Base-by-base conservation (phyloP, 352 stramenopile genomes). In the Pythium graminicola region DNA sequence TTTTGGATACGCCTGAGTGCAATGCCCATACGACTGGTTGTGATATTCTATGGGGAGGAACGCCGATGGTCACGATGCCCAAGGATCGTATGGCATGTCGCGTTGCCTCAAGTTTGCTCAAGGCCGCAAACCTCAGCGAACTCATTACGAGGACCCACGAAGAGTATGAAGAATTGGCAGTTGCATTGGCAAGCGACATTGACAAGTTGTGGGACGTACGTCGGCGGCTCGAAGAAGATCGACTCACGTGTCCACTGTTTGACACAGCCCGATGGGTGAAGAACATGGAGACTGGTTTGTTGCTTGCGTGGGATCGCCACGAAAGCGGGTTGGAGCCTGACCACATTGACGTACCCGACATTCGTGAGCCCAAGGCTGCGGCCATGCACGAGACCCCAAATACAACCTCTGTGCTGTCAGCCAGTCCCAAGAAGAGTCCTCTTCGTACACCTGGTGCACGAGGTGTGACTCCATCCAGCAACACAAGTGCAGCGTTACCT, bases 11-110 rank as follows among this genome's bases (percentile, higher is more conserved):
- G 2, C 73, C 82, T 4, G 72, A 85, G 50, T 97, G 79, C 62
- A 97, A 97, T 56, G 90, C 86, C 2, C 85, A 97, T 62, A 96
- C 91, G 8, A 97, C 89, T 0, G 88, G 76, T 3, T 95, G 86
- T 44, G 91, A 98, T 45, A 94, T 96, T 32, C 64, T 98, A 22
- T 98, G 89, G 92, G 82, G 77, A 4, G 77, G 75, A 2, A 96
- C 87, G 20, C 93, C 93, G 11, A 89, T 98, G 69, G 65, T 98
- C 48, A 96, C 88, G 14, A 78, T 95, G 69, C 61, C 75, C 0
- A 93, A 92, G 38, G 82, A 95, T n/a, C 88, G 85, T 41, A 95
- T 97, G 85, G 81, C 85, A 1, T 87, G 73, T 4, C 82, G 91
- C 36, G 86, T 98, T 4, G 87, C 86, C 9, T 86, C 83, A 17